Conservation (phyloP, 495 filamentous ascomycete genomes). For the Penicillium nucicola region DNA sequence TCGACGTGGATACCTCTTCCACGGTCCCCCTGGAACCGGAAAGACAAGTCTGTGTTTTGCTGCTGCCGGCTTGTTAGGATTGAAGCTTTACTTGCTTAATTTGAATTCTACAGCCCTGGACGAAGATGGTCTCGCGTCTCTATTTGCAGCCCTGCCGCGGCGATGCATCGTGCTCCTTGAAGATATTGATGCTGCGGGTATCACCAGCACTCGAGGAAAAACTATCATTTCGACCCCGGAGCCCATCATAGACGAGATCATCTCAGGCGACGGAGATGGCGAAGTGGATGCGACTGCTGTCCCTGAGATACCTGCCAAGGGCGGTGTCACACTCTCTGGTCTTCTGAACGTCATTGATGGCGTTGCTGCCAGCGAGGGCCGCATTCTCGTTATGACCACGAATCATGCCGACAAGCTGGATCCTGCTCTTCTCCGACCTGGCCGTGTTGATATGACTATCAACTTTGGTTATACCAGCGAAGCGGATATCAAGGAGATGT, state of each 20-base stretch:
- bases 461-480: constrained; percentile 63
- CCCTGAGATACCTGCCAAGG: constrained; percentile 11
- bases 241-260: not conserved
- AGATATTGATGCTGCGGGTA: constrained; percentile 47
- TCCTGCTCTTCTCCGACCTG: constrained; percentile 70
- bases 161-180: constrained; percentile 48
- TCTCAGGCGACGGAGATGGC: not conserved
- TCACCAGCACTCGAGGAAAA: constrained; percentile 52
- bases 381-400: constrained; percentile 82
- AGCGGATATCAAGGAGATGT: constrained; percentile 63
- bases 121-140: constrained; percentile 65
- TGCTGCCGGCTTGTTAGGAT: constrained; percentile 38
- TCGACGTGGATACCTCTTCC: constrained; percentile 45
- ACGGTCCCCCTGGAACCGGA: constrained; percentile 49
- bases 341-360: constrained; percentile 80
- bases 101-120: constrained; percentile 38
- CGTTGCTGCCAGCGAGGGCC: constrained; percentile 72
- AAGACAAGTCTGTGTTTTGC: constrained; percentile 53
- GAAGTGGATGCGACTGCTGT: not conserved
- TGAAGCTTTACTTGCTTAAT: constrained; percentile 47
- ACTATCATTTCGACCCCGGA: not conserved
- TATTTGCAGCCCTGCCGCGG: constrained; percentile 59
- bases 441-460: constrained; percentile 73
- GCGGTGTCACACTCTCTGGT: constrained; percentile 61
- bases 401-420: constrained; percentile 77